phyloP scores from a whole-genome alignment of 2,329 filamentous ascomycete species.

The Aspergillus ibericus region DNA sequence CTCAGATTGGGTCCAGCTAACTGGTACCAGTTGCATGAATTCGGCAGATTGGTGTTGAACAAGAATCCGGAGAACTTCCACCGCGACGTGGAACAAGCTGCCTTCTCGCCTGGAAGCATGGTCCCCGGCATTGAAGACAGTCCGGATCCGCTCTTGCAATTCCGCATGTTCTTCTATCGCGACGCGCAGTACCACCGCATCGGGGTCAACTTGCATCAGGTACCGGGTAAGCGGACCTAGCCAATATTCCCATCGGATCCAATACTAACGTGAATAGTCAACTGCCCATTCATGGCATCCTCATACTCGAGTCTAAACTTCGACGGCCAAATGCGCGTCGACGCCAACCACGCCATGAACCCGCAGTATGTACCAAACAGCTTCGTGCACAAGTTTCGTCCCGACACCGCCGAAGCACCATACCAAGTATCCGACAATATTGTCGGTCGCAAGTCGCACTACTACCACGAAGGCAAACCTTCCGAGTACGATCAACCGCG shows the following conservation, averaged over 20 bases:
- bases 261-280: conserved; percentile 7
- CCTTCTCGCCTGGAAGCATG: conserved; percentile 54
- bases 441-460: conserved; percentile 54
- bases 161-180: conserved; percentile 52
- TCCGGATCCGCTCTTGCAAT: conserved; percentile 51
- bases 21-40: conserved; percentile 39
- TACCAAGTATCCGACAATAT: conserved; percentile 53
- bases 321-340: conserved; percentile 51
- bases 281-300: conserved; percentile 52
- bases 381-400: conserved; percentile 53
- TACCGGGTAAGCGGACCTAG: conserved; percentile 20
- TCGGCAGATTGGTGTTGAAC: conserved; percentile 53
- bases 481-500: conserved; percentile 55
- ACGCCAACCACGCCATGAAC: conserved; percentile 50
- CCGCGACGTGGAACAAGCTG: conserved; percentile 53
- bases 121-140: conserved; percentile 54
- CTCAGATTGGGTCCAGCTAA: background rate
- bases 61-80: conserved; percentile 57
- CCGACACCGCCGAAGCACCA: conserved; percentile 52
- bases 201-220: conserved; percentile 54
- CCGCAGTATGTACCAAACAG: conserved; percentile 55
- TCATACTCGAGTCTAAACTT: conserved; percentile 51
- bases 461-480: conserved; percentile 55
- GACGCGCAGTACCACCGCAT: conserved; percentile 56
- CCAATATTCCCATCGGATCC: too few relatives aligned